Evolutionary conservation across 2,329 filamentous ascomycete genomes (phyloP), one percentile per base, ranked within the genome.

Genomic region (Trichoderma sp.): DNA sequence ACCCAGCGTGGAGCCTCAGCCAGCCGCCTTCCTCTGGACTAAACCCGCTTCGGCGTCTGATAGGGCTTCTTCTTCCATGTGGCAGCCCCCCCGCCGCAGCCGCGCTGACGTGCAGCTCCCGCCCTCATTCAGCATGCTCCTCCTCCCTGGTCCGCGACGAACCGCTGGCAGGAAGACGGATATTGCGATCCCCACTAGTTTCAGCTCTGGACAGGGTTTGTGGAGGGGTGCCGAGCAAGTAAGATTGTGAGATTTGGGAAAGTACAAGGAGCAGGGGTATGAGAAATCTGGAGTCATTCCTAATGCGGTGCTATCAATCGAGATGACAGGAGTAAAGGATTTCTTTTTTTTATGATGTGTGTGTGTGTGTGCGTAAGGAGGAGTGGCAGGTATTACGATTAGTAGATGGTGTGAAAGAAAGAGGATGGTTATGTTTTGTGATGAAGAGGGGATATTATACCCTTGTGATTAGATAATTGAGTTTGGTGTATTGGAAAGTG

Each of bases 301-400:
- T 27, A 49, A 49, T 66, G 21, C 29, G 63, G 55, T 57, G 63
- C 43, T 37, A 58, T 66, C 37, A 49, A 58, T 66, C 55, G 55
- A 66, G 63, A 59, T 66, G 55, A 64, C 24, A 47, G 21, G 63
- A 52, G 40, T 21, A 47, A 47, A 21, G 29, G 29, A 21, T 35
- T 35, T 47, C 24, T n/a, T 21, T 19, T 27, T 27, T n/a, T 40
- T 49, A 21, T 56, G 24, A 27, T n/a, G 53, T 27, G 27, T n/a
- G 53, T 27, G 27, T n/a, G 53, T 56, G 52, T n/a, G 21, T n/a
- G 21, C 1, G 21, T 29, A 43, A 29, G 16, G 27, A 31, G 4
- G 35, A 16, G 5, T 4, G 37, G 29, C 21, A 19, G 29, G 16
- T 37, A n/a, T 16, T 37, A 8, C 8, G 14, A 16, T 19, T 56